Base-by-base conservation (phyloP, 2,329 filamentous ascomycete species). In the Penicillium sp. region DNA sequence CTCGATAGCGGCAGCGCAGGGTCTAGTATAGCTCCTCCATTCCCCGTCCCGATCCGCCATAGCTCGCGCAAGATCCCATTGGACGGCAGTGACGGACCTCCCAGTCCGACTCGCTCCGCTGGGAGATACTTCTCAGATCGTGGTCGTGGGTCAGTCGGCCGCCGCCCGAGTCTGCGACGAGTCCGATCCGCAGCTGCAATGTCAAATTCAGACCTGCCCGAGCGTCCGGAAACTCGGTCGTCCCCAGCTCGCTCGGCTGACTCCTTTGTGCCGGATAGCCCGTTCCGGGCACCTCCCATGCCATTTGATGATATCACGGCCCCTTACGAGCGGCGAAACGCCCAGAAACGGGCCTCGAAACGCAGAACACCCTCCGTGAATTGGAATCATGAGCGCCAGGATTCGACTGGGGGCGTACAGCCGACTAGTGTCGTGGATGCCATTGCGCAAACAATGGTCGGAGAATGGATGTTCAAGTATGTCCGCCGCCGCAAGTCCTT, bases 361-460 rank as follows among this genome's bases (percentile, higher is more conserved):
- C 60, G 59, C 14, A 42, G 60, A 18, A 46, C 46, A 4, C 55
- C 57, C 1, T 58, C 66, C 36, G 59, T 58, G 20, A 53, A 56
- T 8, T 54, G 62, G 49, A 50, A 55, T 27, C 68, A 70, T 44
- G 61, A 66, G 28, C 63, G 69, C 39, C 56, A 66, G 7, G 76
- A 76, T 32, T 84, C 79, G 3, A 73, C 77, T 22, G 44, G 77
- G 74, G 34, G 82, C 77, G 56, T 80, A 24, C 84, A 89, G 56
- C 80, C 84, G 35, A 85, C 85, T 0, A 86, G 83, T 36, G 88
- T 97, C 11, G 91, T 98, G 5, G 93, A 97, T 71, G 89, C 93
- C 3, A 97, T 98, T 67, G 90, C 93, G 1, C 90, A 95, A 64
- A 94, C 91, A 0, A 98, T 98, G 93, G 89, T 98, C 24, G 93